phyloP scores from a whole-genome alignment of 148 eudicot genomes.

The Camellia granthamiana region DNA sequence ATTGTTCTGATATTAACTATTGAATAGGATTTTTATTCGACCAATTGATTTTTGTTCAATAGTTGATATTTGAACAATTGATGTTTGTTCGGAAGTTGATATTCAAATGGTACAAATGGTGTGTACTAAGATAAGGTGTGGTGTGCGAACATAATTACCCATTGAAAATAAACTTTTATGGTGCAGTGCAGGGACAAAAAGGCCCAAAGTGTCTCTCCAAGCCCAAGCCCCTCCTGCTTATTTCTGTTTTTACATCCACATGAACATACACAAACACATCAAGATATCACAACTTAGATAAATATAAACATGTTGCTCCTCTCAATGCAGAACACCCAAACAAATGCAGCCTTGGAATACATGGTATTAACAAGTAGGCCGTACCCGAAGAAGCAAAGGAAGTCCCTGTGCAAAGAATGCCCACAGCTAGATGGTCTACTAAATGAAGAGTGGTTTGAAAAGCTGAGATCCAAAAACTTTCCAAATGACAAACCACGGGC shows the following conservation, averaged over 20 bases:
- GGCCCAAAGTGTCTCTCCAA: background rate
- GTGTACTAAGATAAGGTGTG: too few species aligned
- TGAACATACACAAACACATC: background rate
- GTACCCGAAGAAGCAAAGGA: constrained; percentile 94
- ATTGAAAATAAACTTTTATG: background rate
- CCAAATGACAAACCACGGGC: constrained; percentile 92
- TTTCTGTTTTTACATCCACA: background rate
- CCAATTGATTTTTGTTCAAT: too few species aligned
- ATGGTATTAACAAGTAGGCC: constrained; percentile 1
- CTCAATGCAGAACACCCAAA: background rate
- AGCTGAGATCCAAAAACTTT: constrained; percentile 91
- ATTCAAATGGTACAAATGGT: too few species aligned
- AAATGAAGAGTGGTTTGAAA: constrained; percentile 74
- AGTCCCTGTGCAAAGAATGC: constrained; percentile 82
- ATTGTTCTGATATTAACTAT: too few species aligned
- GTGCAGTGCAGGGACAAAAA: constrained; percentile 1
- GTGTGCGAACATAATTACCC: too few species aligned
- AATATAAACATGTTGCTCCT: background rate
- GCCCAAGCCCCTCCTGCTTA: background rate
- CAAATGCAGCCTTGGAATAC: background rate
- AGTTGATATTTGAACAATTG: too few species aligned
- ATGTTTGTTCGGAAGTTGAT: too few species aligned
- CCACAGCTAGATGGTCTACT: constrained; percentile 66
- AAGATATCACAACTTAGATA: background rate
- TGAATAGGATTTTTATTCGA: too few species aligned